A percentile compares a stretch with the other conserved stretches of the same genome.
phyloP scores from a whole-genome alignment of 257 asterid genomes.

The Leonotis leonurus region DNA sequence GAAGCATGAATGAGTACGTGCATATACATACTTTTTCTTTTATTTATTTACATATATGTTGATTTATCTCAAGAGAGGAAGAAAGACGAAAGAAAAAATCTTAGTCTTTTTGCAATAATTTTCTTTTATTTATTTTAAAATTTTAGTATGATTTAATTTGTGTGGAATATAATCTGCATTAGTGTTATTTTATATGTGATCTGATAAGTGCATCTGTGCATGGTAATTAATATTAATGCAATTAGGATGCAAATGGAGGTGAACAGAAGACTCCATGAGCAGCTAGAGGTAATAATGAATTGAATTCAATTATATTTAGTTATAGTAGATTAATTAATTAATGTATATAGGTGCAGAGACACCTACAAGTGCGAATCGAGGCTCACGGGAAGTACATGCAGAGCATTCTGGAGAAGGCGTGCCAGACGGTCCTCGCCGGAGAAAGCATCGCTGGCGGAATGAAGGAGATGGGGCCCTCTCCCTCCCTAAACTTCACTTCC shows the following conservation, averaged over 20 bases:
- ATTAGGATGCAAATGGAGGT: slow-evolving; percentile 99
- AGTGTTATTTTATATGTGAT: background rate
- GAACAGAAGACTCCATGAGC: slow-evolving; percentile 93
- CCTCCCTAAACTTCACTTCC: slow-evolving; percentile 46
- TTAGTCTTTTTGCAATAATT: background rate
- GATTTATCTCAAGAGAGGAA: no score
- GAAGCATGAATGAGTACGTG: slow-evolving; percentile 90
- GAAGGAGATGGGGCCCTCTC: slow-evolving; percentile 45
- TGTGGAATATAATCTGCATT: no score
- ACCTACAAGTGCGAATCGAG: slow-evolving; percentile 88
- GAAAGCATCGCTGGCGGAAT: slow-evolving; percentile 46
- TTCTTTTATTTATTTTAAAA: background rate
- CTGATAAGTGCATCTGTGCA: background rate
- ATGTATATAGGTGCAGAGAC: slow-evolving; percentile 72
- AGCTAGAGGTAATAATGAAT: slow-evolving; percentile 55
- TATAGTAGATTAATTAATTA: background rate
- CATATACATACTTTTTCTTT: no score
- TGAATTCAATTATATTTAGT: background rate
- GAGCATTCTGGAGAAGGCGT: slow-evolving; percentile 80
- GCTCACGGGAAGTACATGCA: slow-evolving; percentile 99
- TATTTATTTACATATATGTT: no score
- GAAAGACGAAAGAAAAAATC: no score
- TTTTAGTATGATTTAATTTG: no score
- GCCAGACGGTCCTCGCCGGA: slow-evolving; percentile 79
- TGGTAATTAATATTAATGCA: slow-evolving; percentile 33